Conservation (phyloP, 2,329 filamentous ascomycete genomes). For the Aspergillus glaucus region DNA sequence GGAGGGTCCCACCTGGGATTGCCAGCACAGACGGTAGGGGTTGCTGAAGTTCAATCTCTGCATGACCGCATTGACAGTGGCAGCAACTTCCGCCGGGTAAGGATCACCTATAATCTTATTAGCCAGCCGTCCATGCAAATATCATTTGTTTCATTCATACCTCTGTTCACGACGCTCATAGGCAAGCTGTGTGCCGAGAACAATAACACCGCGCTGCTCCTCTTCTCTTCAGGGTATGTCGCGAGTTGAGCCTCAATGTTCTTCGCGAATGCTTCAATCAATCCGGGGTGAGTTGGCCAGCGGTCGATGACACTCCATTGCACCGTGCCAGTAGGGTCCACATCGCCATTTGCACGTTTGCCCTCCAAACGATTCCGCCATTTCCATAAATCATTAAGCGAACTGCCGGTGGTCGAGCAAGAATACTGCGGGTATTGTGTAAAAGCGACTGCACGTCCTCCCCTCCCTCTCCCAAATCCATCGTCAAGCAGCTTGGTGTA, state of each 20-base stretch:
- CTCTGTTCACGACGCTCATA: slow-evolving; percentile 94
- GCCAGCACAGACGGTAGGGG: slow-evolving; percentile 92
- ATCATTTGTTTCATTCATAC: slow-evolving; percentile 39
- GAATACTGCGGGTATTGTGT: slow-evolving; percentile 98
- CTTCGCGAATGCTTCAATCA: slow-evolving; percentile 85
- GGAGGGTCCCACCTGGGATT: slow-evolving; percentile 92
- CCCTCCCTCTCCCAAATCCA: slow-evolving; percentile 81
- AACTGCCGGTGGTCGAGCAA: slow-evolving; percentile 94
- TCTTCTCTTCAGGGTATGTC: slow-evolving; percentile 74
- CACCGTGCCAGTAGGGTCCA: slow-evolving; percentile 62
- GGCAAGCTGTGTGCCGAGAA: slow-evolving; percentile 95
- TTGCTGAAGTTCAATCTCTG: slow-evolving; percentile 79
- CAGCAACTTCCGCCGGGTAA: slow-evolving; percentile 91
- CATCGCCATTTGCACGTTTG: slow-evolving; percentile 52
- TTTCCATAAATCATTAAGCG: slow-evolving; percentile 95
- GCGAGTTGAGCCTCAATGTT: slow-evolving; percentile 83
- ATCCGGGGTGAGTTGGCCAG: slow-evolving; percentile 85
- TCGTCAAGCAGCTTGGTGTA: slow-evolving; percentile 77
- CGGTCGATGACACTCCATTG: slow-evolving; percentile 97
- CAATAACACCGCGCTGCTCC: slow-evolving; percentile 74
- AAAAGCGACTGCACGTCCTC: slow-evolving; percentile 92
- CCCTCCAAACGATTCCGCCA: slow-evolving; percentile 83
- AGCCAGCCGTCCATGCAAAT: not conserved
- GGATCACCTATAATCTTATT: slow-evolving; percentile 60
- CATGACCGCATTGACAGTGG: slow-evolving; percentile 97